Evolutionary conservation across 257 asterid species (phyloP).

Genomic region (Solanum chmielewskii): DNA sequence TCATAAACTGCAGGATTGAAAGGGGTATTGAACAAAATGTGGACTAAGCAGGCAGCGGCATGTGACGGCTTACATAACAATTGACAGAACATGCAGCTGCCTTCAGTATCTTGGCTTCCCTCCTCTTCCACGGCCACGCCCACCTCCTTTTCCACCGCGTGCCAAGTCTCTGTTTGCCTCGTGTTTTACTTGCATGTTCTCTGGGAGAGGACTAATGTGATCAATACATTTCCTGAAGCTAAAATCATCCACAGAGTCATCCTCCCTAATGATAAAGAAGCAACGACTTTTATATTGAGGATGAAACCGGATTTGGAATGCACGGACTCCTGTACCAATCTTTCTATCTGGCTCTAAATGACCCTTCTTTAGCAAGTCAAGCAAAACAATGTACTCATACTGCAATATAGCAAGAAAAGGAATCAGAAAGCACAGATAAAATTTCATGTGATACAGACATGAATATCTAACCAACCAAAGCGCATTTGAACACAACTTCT

Average conservation of each 20-base stretch:
- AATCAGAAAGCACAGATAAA: neutral
- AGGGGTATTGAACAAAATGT: neutral
- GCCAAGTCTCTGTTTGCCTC: conserved; percentile 53
- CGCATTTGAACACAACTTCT: neutral
- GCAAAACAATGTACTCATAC: conserved; percentile 68
- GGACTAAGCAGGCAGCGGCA: neutral
- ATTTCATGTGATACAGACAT: neutral
- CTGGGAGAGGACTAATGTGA: conserved; percentile 73
- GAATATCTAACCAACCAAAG: neutral
- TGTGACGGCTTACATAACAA: neutral
- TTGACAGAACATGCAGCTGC: neutral
- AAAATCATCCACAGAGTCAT: conserved; percentile 67
- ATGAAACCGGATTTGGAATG: conserved; percentile 77
- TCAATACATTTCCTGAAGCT: conserved; percentile 96
- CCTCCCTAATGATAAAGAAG: conserved; percentile 78
- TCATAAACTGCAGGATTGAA: neutral
- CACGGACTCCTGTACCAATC: conserved; percentile 54
- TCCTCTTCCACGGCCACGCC: conserved; percentile 38
- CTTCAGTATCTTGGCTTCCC: neutral
- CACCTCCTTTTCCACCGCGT: conserved; percentile 47
- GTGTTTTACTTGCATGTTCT: conserved; percentile 60
- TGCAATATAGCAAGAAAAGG: conserved; percentile 3
- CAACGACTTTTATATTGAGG: conserved; percentile 82
- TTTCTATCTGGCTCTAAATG: conserved; percentile 72
- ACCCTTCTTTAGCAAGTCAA: conserved; percentile 78